Percentiles rank a stretch among this genome's conserved stretches.
These are phyloP conservation scores for Myrica gale DNA, from an alignment of 306 rosid genomes.

Conservation along the genomic window DNA sequence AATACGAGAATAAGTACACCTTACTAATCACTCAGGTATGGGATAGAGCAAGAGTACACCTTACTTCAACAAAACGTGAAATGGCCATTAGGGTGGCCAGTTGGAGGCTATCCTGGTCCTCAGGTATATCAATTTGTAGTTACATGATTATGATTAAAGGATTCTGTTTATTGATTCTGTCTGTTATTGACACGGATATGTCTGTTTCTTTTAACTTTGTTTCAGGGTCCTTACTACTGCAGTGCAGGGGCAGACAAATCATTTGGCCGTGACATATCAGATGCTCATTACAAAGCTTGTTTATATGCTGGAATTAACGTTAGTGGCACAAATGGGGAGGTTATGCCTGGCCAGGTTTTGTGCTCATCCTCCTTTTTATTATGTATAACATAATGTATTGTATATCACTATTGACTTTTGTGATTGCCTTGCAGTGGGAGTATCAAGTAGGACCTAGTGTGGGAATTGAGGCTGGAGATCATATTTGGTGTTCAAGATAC, in stretches of 20 bases:
- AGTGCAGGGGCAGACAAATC: slow-evolving; percentile 96
- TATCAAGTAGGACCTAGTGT: slow-evolving; percentile 99
- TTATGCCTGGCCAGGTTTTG: slow-evolving; percentile 99
- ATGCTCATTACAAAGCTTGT: slow-evolving; percentile 99
- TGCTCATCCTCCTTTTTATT: slow-evolving; percentile 19
- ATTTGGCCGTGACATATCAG: slow-evolving; percentile 97
- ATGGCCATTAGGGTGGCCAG: slow-evolving; percentile 99
- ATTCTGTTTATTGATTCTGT: background rate
- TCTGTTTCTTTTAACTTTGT: slow-evolving; percentile 11
- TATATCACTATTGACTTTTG: slow-evolving; percentile 26
- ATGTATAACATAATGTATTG: slow-evolving; percentile 21
- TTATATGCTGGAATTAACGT: slow-evolving; percentile 93
- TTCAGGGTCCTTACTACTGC: slow-evolving; percentile 96
- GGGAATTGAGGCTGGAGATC: slow-evolving; percentile 94
- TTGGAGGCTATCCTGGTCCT: slow-evolving; percentile 98
- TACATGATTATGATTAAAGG: slow-evolving; percentile 12
- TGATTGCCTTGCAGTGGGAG: slow-evolving; percentile 74
- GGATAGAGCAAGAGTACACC: slow-evolving; percentile 99
- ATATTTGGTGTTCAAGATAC: slow-evolving; percentile 89
- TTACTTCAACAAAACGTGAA: slow-evolving; percentile 84
- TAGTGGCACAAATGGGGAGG: slow-evolving; percentile 98
- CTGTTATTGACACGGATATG: slow-evolving; percentile 1
- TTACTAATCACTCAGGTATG: slow-evolving; percentile 65
- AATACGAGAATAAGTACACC: background rate
- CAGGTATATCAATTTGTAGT: slow-evolving; percentile 55